Base-by-base conservation (phyloP, 2,329 filamentous ascomycete species). In the Cordyceps farinosa region DNA sequence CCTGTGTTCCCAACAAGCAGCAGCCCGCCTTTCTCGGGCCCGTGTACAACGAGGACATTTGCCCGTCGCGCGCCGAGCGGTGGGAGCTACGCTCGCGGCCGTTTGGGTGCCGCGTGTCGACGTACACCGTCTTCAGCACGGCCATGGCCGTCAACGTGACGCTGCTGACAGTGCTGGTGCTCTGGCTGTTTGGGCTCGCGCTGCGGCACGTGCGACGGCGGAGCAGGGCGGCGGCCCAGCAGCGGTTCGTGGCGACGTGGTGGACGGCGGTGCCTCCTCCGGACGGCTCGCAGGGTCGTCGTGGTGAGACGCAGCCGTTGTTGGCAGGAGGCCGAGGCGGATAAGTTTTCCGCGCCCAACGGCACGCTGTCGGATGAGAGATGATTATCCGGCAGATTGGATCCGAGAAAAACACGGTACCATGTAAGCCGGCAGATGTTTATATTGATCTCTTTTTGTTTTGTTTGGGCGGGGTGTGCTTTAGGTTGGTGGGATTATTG, bases 1-100 rank as follows among this genome's bases (percentile, higher is more conserved):
- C 80, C 0, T 86, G 84, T 69, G 79, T 85, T 1, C 83, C 84
- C 29, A 85, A 84, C 65, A 72, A 75, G 17, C 71, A 79, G 63
- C 61, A 65, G 0, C 69, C 84, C 10, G 48, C 80, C 77, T 1
- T 69, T 82, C 36, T 86, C 17, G 82, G 82, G 2, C 84, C 83
- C 2, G 78, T 80, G 2, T 80, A 76, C 68, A 75, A 84, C 62
- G 73, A 79, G 47, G 71, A 80, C 56, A 75, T 84, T 10, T 86
- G 84, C 66, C 84, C 84, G 7, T 76, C 83, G 64, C 79, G 76
- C 76, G 77, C 77, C 1, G 76, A 77, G 66, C 69, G 71, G 11
- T 77, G 76, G 76, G 76, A 77, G 62, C 63, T 77, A 30, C 73
- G 76, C 42, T 73, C 74, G 17, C 67, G 64, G 44, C 75, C 75